Conservation (phyloP, 1,284 basidiomycete species). For the Boletus mariae region DNA sequence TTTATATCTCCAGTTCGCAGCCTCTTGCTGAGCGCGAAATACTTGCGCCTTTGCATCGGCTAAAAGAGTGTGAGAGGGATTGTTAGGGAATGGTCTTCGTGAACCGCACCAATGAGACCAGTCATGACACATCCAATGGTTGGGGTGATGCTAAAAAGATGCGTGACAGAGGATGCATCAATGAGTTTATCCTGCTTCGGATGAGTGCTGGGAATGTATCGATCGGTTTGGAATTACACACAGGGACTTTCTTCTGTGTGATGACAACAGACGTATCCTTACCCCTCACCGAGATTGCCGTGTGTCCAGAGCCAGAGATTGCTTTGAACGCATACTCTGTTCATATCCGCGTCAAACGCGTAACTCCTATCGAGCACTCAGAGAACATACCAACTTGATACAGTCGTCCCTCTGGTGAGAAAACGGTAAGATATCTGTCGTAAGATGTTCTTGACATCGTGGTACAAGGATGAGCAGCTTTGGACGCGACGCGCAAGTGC, state of each 20-base stretch:
- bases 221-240: constrained; percentile 34
- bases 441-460: constrained; percentile 82
- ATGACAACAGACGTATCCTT: constrained; percentile 94
- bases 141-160: constrained; percentile 94
- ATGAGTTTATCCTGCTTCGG: constrained; percentile 87
- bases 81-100: background rate
- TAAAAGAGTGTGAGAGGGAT: constrained; percentile 32
- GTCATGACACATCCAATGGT: constrained; percentile 98
- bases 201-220: constrained; percentile 9
- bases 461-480: constrained; percentile 14
- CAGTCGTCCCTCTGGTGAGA: constrained; percentile 90
- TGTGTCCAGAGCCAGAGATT: constrained; percentile 94
- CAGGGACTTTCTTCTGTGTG: constrained; percentile 98
- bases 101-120: constrained; percentile 78
- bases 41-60: constrained; percentile 95
- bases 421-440: constrained; percentile 87
- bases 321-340: constrained; percentile 99
- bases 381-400: constrained; percentile 90
- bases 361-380: background rate
- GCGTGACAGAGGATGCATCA: constrained; percentile 92
- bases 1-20: constrained; percentile 83
- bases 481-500: constrained; percentile 54
- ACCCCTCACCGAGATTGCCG: constrained; percentile 88
- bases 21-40: constrained; percentile 83
- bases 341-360: constrained; percentile 6